Percentiles rank a stretch among this genome's conserved stretches.
Conservation (phyloP, 805 yeast species). For the Komagataella pseudopastoris region DNA sequence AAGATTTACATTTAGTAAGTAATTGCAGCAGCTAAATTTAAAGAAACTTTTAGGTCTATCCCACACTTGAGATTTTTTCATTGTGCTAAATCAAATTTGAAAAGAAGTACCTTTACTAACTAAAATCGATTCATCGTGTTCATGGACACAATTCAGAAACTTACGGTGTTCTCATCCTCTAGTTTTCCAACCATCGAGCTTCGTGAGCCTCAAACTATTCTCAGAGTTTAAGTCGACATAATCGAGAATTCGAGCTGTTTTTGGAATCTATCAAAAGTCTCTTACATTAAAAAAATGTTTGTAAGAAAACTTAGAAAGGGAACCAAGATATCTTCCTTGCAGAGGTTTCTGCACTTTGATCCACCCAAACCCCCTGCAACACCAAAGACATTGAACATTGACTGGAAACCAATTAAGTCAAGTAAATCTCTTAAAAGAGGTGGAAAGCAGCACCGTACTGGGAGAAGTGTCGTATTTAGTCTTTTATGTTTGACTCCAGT, state of each 20-base stretch:
- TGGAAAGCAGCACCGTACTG: conserved; percentile 4
- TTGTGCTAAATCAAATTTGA: no score
- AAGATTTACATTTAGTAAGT: no score
- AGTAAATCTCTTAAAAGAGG: conserved; percentile 20
- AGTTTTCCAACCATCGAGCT: no score
- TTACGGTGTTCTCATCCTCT: no score
- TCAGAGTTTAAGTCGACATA: not conserved
- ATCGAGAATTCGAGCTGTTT: not conserved
- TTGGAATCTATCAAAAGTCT: not conserved
- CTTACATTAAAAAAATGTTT: not conserved
- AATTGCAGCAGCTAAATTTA: no score
- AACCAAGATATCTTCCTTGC: not conserved
- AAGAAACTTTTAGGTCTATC: no score
- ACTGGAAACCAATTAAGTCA: conserved; percentile 72
- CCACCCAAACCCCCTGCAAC: conserved; percentile 13
- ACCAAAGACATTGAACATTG: conserved; percentile 57
- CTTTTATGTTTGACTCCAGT: conserved; percentile 69
- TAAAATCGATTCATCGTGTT: no score
- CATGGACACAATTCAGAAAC: no score
- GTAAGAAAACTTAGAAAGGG: not conserved
- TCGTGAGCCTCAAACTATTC: no score
- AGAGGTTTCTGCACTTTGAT: not conserved
- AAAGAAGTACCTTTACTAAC: no score
- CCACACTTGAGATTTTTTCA: no score
- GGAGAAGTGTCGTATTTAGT: conserved; percentile 15